A percentile compares a stretch with the other conserved stretches of the same genome.
Evolutionary conservation across 1,284 basidiomycete genomes (phyloP).

Genomic region (Trametes hirsuta): DNA sequence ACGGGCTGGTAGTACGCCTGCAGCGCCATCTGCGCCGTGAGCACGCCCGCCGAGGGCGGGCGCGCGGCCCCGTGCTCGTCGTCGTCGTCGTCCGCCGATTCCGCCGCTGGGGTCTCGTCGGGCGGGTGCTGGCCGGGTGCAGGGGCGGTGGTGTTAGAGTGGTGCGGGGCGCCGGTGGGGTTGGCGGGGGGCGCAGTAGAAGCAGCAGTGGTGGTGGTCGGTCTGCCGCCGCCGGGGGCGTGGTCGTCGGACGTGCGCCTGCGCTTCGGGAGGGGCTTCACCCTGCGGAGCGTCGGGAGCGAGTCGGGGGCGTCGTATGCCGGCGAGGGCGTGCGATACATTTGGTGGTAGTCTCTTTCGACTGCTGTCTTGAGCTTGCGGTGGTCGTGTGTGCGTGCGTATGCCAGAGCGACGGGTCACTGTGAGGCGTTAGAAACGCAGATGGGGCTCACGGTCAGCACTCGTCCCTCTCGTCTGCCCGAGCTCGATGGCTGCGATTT

Average conservation of each 20-base stretch:
- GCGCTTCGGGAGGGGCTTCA: slow-evolving; percentile 78
- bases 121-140: slow-evolving; percentile 38
- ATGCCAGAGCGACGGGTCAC: not conserved
- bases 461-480: not conserved
- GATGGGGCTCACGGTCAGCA: slow-evolving; percentile 2
- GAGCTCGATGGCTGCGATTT: slow-evolving; percentile 9
- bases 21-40: slow-evolving; percentile 55
- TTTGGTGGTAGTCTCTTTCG: slow-evolving; percentile 19
- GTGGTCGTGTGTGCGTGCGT: not conserved
- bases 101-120: not conserved
- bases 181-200: not conserved
- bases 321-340: slow-evolving; percentile 55
- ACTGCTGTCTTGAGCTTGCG: not conserved
- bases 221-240: slow-evolving; percentile 9
- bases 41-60: not conserved
- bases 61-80: not conserved
- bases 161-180: not conserved
- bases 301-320: slow-evolving; percentile 61
- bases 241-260: slow-evolving; percentile 48
- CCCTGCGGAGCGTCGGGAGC: slow-evolving; percentile 58
- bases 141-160: slow-evolving; percentile 48
- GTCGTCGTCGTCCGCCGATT: not conserved
- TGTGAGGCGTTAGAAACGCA: slow-evolving; percentile 4
- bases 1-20: slow-evolving; percentile 67
- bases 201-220: not conserved